phyloP scores from a whole-genome alignment of 768 basidiomycete genomes.

The Rhizopogon roseolus region DNA sequence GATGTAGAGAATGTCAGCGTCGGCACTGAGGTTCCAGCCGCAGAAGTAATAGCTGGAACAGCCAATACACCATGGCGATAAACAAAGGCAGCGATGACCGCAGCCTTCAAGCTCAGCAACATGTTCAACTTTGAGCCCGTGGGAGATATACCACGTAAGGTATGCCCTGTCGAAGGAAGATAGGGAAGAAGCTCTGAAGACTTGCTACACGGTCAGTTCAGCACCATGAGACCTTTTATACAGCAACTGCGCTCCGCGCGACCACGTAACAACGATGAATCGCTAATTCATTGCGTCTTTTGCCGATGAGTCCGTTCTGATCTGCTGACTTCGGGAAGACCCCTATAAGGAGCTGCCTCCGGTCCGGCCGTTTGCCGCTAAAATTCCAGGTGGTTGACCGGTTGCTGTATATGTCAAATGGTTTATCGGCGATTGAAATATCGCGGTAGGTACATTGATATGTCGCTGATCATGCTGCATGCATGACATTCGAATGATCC shows the following conservation, averaged over 20 bases:
- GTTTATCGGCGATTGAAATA: too few relatives aligned
- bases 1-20: conserved; percentile 52
- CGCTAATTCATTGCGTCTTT: too few relatives aligned
- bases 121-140: conserved; percentile 16
- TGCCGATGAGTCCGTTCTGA: too few relatives aligned
- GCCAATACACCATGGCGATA: conserved; percentile 11
- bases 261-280: background rate
- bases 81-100: conserved; percentile 10
- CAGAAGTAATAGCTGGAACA: conserved; percentile 5
- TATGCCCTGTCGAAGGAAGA: background rate
- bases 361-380: too few relatives aligned
- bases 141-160: background rate
- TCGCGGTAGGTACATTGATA: too few relatives aligned
- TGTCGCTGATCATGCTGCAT: too few relatives aligned
- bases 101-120: conserved; percentile 20
- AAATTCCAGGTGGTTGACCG: too few relatives aligned
- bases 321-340: too few relatives aligned
- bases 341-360: too few relatives aligned
- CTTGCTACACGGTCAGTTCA: background rate
- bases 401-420: too few relatives aligned
- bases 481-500: too few relatives aligned
- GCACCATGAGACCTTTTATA: background rate
- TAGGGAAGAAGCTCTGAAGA: background rate
- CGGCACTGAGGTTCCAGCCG: conserved; percentile 16
- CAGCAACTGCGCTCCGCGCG: background rate